phyloP scores from a whole-genome alignment of 2,329 filamentous ascomycete species.

The Didymella glomerata region DNA sequence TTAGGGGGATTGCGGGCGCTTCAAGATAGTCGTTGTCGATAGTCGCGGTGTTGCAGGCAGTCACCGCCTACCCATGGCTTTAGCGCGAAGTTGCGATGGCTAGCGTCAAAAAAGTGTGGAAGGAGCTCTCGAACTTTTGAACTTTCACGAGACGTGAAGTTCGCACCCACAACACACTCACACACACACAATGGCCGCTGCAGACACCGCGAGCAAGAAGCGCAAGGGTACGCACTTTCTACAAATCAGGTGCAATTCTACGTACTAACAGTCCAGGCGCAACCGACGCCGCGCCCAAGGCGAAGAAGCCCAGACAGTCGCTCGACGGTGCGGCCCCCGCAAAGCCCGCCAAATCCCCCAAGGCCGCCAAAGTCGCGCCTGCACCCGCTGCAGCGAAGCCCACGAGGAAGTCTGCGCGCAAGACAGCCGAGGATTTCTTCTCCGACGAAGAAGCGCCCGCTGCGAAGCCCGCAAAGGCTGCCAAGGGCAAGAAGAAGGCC shows the following conservation, averaged over 20 bases:
- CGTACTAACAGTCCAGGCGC: constrained; percentile 41
- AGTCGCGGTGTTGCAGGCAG: constrained; percentile 10
- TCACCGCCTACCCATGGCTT: constrained; percentile 16
- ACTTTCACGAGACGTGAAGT: constrained; percentile 29
- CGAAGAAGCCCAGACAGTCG: constrained; percentile 52
- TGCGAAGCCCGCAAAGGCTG: constrained; percentile 33
- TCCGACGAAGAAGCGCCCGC: constrained; percentile 37
- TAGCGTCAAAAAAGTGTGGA: constrained; percentile 45
- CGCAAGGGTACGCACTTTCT: constrained; percentile 57
- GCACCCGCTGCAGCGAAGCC: constrained; percentile 31
- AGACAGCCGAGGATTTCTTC: constrained; percentile 50
- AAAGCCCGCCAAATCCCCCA: constrained; percentile 32
- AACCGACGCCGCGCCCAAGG: constrained; percentile 44
- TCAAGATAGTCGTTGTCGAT: constrained; percentile 1
- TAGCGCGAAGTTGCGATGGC: constrained; percentile 26
- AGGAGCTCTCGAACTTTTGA: constrained; percentile 48
- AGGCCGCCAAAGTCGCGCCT: constrained; percentile 34
- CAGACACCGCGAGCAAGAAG: constrained; percentile 63
- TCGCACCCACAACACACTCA: constrained; percentile 20
- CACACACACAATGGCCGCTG: constrained; percentile 59
- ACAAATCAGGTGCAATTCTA: not conserved
- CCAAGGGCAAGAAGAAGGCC: constrained; percentile 53
- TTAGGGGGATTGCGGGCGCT: not conserved
- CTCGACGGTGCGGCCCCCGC: constrained; percentile 35
- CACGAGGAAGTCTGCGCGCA: constrained; percentile 43